Percentiles rank a stretch among this genome's conserved stretches.
phyloP scores from a whole-genome alignment of 306 rosid genomes.

The Abrus precatorius region DNA sequence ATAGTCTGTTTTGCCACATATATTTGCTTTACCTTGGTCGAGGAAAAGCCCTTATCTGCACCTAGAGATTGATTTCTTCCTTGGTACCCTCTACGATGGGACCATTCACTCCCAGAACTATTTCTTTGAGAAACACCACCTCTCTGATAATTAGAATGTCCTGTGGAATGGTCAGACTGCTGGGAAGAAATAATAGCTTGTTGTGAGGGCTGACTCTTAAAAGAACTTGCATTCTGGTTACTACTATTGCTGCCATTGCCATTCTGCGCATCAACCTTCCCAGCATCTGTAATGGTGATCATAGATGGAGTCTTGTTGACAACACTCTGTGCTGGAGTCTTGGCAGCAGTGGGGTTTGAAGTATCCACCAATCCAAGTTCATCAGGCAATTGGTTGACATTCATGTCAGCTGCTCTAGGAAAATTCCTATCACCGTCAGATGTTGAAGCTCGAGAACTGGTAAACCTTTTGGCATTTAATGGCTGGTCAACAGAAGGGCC shows the following conservation, averaged over 20 bases:
- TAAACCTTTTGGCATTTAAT: constrained; percentile 62
- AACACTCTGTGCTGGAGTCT: constrained; percentile 52
- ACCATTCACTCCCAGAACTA: constrained; percentile 79
- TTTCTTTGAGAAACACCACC: constrained; percentile 72
- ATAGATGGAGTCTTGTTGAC: constrained; percentile 55
- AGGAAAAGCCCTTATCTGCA: constrained; percentile 69
- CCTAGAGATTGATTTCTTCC: constrained; percentile 81
- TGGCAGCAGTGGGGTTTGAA: constrained; percentile 59
- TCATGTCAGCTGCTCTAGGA: constrained; percentile 64
- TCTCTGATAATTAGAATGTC: constrained; percentile 69
- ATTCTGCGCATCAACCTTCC: constrained; percentile 63
- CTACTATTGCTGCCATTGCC: constrained; percentile 49
- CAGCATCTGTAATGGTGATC: constrained; percentile 52
- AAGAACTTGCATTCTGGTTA: constrained; percentile 58
- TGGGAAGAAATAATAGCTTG: constrained; percentile 59
- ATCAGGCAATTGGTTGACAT: constrained; percentile 76
- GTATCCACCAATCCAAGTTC: constrained; percentile 79
- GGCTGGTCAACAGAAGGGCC: constrained; percentile 70
- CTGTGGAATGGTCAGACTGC: constrained; percentile 75
- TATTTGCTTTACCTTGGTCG: constrained; percentile 84
- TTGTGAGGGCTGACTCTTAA: constrained; percentile 62
- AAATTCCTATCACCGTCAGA: constrained; percentile 68
- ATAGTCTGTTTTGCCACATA: constrained; percentile 92
- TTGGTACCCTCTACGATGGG: constrained; percentile 81
- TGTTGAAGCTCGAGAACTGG: constrained; percentile 61